These are phyloP conservation scores for Capniomyces stellatus DNA, from an alignment of 371 early-diverging fungal genomes.

Conservation along the genomic window DNA sequence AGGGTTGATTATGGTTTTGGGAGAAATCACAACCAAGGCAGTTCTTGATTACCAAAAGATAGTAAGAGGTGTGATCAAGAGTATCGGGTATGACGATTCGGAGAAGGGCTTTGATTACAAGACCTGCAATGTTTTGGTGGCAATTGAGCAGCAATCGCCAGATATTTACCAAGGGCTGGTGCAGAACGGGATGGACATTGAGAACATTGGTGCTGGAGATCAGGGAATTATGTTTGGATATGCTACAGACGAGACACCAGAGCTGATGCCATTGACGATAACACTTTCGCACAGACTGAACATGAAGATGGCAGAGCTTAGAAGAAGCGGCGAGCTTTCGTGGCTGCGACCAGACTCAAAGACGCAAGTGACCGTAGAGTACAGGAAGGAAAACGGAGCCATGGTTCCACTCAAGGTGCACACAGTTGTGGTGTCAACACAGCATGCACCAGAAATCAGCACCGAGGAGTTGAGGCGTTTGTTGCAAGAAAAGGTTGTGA, in stretches of 20 bases:
- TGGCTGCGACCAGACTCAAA: constrained; percentile 99
- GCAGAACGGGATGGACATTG: constrained; percentile 72
- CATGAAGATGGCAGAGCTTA: constrained; percentile 82
- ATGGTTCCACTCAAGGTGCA: constrained; percentile 91
- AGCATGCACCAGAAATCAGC: constrained; percentile 83
- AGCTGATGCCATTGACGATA: constrained; percentile 96
- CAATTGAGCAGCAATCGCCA: constrained; percentile 98
- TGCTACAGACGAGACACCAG: constrained; percentile 98
- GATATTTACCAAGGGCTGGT: constrained; percentile 95
- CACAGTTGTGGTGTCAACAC: constrained; percentile 96
- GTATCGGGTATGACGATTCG: constrained; percentile 96
- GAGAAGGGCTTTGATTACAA: constrained; percentile 98
- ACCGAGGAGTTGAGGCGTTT: constrained; percentile 69
- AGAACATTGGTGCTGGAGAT: constrained; percentile 98
- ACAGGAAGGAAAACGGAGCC: constrained; percentile 84
- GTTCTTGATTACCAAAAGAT: constrained; percentile 94
- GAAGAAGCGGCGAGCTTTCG: constrained; percentile 70
- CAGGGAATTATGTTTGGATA: constrained; percentile 96
- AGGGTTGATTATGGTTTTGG: constrained; percentile 98
- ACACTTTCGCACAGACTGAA: constrained; percentile 94
- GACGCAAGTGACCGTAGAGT: constrained; percentile 99
- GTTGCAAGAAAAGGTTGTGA: constrained; percentile 85
- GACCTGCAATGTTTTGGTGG: constrained; percentile 96
- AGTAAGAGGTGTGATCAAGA: constrained; percentile 90
- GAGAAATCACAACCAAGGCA: constrained; percentile 98